Evolutionary conservation across 2,329 filamentous ascomycete genomes (phyloP).

Genomic region (Colletotrichum navitas): DNA sequence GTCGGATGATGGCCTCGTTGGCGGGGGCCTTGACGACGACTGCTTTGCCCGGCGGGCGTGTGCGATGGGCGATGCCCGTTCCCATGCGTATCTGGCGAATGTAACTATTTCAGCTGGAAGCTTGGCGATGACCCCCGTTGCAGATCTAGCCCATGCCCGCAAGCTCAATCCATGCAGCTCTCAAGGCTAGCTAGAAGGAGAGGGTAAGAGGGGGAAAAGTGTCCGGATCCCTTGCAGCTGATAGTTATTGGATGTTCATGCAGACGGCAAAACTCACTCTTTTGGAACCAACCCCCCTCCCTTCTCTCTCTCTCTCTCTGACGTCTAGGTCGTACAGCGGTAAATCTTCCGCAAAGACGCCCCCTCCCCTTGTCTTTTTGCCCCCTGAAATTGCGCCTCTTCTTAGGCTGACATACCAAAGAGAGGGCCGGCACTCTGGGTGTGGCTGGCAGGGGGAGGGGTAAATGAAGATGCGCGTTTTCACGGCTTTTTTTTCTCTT

Average conservation of each 20-base stretch:
- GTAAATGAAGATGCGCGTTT: constrained; percentile 19
- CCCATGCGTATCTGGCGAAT: constrained; percentile 3
- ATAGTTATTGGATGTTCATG: constrained; percentile 38
- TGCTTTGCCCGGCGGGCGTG: neutral
- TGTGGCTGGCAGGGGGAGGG: neutral
- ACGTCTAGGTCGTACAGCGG: neutral
- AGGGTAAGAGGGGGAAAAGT: neutral
- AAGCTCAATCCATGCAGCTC: constrained; percentile 36
- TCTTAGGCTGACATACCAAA: constrained; percentile 15
- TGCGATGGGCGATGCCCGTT: neutral
- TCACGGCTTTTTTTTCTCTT: constrained; percentile 2
- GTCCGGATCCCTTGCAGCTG: constrained; percentile 9
- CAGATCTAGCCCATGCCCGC: constrained; percentile 36
- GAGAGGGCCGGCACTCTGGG: neutral
- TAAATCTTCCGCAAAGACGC: neutral
- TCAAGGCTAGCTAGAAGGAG: constrained; percentile 15
- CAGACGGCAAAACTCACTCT: constrained; percentile 23
- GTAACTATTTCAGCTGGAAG: neutral
- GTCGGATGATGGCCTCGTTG: neutral
- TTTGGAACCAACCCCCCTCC: constrained; percentile 3
- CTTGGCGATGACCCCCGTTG: constrained; percentile 19
- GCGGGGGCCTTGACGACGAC: neutral
- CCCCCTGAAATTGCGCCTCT: neutral
- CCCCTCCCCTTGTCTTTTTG: neutral
- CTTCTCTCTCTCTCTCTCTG: neutral